Base-by-base conservation (phyloP, 257 asterid species). In the Fraxinus pennsylvanica region DNA sequence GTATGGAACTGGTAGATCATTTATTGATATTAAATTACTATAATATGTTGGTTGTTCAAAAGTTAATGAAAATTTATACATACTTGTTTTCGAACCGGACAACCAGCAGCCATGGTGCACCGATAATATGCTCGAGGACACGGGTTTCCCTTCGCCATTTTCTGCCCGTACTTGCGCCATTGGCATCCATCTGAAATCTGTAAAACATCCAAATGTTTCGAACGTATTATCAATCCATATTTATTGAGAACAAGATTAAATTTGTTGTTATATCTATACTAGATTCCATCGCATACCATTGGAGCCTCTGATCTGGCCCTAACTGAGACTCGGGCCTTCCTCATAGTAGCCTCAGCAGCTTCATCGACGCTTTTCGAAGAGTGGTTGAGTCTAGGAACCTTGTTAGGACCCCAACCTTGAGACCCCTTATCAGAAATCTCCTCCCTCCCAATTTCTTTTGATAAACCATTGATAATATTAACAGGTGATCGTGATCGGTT, bases 151-250 rank as follows among this genome's bases (percentile, higher is more conserved):
- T 95, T 95, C 0, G 99, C 99, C 90, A 95, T 91, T 84, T 95
- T 95, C 78, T 95, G 99, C 9, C 99, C 99, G 39, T 95, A 95
- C 81, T 95, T 95, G 9, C 99, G 85, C 98, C 99, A 95, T 87
- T 95, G 99, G 47, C 99, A 95, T 72, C 98, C 98, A 84, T 95
- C 99, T 0, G 97, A 83, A 39, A 95, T 93, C 99, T 95, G 69
- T 10, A 45, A 25, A 9, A 38, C 3, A 74, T 22, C 39, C 6
- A 29, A 77, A 6, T 22, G 3, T 63, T 63, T 22, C 17, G 12
- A 25, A 25, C 19, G 35, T 3, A 2, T 22, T 22, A 35, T 72
- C 33, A 57, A 70, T 38, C 22, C 25, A 36, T 30, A 3, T 7
- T 43, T 19, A 25, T 63, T 27, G 33, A 63, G 69, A 63, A 27